Percentiles rank a stretch among this genome's conserved stretches.
Evolutionary conservation across 805 yeast genomes (phyloP).

Genomic region (Starmerella stigmatis): DNA sequence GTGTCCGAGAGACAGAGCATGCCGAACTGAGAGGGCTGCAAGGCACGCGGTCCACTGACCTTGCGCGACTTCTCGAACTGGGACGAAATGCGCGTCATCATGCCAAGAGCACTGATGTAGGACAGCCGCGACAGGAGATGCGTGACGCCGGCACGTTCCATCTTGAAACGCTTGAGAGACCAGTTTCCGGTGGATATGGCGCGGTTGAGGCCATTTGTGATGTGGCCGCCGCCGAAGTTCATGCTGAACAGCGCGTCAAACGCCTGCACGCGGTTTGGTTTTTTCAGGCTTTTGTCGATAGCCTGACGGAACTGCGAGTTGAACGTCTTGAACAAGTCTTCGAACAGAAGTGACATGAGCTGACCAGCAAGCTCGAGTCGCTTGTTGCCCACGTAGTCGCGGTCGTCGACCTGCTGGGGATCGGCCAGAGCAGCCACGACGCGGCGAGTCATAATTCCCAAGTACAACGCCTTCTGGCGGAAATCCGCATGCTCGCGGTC

Average conservation of each 20-base stretch:
- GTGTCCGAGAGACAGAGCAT: conserved; percentile 98
- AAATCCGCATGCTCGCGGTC: conserved; percentile 57
- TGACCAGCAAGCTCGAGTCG: conserved; percentile 96
- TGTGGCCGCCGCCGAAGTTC: conserved; percentile 82
- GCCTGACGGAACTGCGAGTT: conserved; percentile 89
- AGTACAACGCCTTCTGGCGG: conserved; percentile 85
- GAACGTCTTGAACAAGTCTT: conserved; percentile 93
- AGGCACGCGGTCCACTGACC: conserved; percentile 96
- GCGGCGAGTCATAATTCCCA: conserved; percentile 93
- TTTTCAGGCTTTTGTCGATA: conserved; percentile 84
- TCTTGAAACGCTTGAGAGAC: conserved; percentile 96
- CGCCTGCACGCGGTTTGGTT: conserved; percentile 88
- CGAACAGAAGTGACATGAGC: conserved; percentile 85
- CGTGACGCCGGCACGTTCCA: conserved; percentile 99
- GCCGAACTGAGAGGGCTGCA: conserved; percentile 98
- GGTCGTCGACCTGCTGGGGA: conserved; percentile 92
- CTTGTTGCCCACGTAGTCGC: conserved; percentile 97
- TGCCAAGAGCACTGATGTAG: conserved; percentile 89
- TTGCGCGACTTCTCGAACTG: conserved; percentile 96
- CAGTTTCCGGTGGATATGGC: conserved; percentile 98
- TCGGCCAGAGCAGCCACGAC: conserved; percentile 92
- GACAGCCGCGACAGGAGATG: conserved; percentile 87
- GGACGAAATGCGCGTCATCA: conserved; percentile 99
- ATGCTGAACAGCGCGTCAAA: conserved; percentile 87
- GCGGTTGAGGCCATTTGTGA: conserved; percentile 86